These are phyloP conservation scores for Nannizzia gypsea DNA, from an alignment of 2,329 filamentous ascomycete genomes.

Conservation along the genomic window DNA sequence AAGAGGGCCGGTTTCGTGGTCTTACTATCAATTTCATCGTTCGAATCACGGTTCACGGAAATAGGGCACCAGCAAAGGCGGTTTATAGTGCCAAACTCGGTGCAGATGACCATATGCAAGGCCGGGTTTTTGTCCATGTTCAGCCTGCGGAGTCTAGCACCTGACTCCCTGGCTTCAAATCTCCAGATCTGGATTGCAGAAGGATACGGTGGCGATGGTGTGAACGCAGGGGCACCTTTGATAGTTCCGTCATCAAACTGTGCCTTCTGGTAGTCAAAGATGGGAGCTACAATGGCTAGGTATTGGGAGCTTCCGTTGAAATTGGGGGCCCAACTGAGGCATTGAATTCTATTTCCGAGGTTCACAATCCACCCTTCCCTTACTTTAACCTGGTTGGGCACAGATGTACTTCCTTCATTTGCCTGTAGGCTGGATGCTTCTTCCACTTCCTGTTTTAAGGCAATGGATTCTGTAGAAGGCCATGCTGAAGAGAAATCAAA, in stretches of 20 bases:
- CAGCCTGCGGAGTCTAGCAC: conserved; percentile 26
- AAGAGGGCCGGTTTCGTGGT: conserved; percentile 23
- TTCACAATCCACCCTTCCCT: conserved; percentile 46
- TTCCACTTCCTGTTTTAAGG: conserved; percentile 8
- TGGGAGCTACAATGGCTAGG: conserved; percentile 40
- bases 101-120: conserved; percentile 42
- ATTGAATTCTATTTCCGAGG: conserved; percentile 42
- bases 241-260: conserved; percentile 20
- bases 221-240: conserved; percentile 39
- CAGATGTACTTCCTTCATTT: neutral
- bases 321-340: conserved; percentile 38
- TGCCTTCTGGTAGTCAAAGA: conserved; percentile 28
- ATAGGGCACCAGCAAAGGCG: conserved; percentile 47
- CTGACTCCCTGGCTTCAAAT: conserved; percentile 31
- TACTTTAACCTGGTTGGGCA: conserved; percentile 16
- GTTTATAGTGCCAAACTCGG: conserved; percentile 46
- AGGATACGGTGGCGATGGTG: conserved; percentile 37
- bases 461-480: conserved; percentile 15
- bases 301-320: conserved; percentile 41
- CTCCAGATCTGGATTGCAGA: conserved; percentile 49
- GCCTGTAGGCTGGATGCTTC: conserved; percentile 10
- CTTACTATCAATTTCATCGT: conserved; percentile 20
- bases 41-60: conserved; percentile 20
- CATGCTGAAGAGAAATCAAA: conserved; percentile 39
- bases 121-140: conserved; percentile 35